A percentile compares a stretch with the other conserved stretches of the same genome.
phyloP scores from a whole-genome alignment of 306 rosid genomes.

The Casuarina cunninghamiana region DNA sequence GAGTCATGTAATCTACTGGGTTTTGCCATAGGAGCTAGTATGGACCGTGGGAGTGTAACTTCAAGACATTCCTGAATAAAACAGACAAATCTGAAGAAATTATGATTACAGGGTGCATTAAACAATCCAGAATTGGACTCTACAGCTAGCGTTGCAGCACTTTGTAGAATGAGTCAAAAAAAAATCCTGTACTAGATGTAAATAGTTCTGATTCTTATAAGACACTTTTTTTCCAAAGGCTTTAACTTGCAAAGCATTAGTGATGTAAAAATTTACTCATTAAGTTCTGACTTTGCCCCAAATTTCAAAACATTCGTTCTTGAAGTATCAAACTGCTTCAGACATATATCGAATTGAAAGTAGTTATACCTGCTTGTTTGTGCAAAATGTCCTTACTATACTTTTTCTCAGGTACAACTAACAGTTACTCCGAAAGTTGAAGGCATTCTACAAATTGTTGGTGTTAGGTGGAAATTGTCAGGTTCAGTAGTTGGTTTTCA shows the following conservation, averaged over 20 bases:
- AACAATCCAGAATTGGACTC: neutral
- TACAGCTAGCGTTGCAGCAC: neutral
- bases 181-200: neutral
- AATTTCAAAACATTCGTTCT: too few species aligned
- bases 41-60: neutral
- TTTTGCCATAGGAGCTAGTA: neutral
- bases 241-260: neutral
- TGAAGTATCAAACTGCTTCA: neutral
- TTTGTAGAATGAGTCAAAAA: neutral
- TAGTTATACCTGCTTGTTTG: conserved; percentile 4
- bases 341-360: neutral
- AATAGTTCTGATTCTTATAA: neutral
- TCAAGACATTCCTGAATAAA: neutral
- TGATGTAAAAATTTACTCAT: too few species aligned
- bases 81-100: neutral
- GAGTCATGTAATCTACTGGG: neutral
- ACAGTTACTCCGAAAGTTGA: conserved; percentile 77
- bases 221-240: neutral
- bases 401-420: conserved; percentile 71
- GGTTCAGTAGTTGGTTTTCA: conserved; percentile 74
- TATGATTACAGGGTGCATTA: neutral
- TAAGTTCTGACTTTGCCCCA: too few species aligned
- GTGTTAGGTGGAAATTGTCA: conserved; percentile 87
- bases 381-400: conserved; percentile 10
- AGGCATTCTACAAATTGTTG: conserved; percentile 77